Conservation (phyloP, 768 basidiomycete species). For the Boletus rufocinnamomeus region DNA sequence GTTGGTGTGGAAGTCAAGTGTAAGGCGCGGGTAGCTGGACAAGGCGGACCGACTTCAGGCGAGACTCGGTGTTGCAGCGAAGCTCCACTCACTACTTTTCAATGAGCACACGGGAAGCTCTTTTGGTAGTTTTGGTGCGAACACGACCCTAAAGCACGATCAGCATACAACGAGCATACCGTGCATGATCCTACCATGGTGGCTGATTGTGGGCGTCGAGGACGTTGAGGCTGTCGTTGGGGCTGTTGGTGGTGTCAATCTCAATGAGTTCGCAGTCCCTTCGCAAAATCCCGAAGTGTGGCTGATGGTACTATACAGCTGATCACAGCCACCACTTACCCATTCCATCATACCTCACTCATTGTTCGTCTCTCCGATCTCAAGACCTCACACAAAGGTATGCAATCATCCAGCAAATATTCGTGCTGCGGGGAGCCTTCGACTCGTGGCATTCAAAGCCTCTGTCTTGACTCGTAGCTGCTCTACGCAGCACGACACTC, state of each 20-base stretch:
- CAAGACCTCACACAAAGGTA: conserved; percentile 1
- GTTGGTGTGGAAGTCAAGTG: conserved; percentile 99
- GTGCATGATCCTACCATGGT: conserved; percentile 49
- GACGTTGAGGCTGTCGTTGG: conserved; percentile 28
- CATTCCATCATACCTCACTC: background rate
- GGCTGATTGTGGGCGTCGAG: conserved; percentile 28
- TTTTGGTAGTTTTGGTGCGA: conserved; percentile 99
- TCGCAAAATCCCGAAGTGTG: conserved; percentile 28
- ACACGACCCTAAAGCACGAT: conserved; percentile 79
- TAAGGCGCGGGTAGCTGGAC: conserved; percentile 93
- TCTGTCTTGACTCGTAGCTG: conserved; percentile 4
- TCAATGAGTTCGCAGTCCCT: background rate
- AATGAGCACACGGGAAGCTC: conserved; percentile 97
- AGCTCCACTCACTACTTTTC: conserved; percentile 87
- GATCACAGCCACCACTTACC: conserved; percentile 25
- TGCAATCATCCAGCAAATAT: too few relatives aligned
- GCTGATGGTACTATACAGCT: conserved; percentile 31
- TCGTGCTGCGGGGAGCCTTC: background rate
- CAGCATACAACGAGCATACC: conserved; percentile 16
- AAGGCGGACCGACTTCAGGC: background rate
- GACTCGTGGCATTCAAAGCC: background rate
- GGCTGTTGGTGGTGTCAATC: background rate
- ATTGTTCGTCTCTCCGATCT: background rate
- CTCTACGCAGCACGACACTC: background rate
- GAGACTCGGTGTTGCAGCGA: background rate